These are phyloP conservation scores for Veloporphyrellus conicus DNA, from an alignment of 1,284 basidiomycete species.

Conservation along the genomic window DNA sequence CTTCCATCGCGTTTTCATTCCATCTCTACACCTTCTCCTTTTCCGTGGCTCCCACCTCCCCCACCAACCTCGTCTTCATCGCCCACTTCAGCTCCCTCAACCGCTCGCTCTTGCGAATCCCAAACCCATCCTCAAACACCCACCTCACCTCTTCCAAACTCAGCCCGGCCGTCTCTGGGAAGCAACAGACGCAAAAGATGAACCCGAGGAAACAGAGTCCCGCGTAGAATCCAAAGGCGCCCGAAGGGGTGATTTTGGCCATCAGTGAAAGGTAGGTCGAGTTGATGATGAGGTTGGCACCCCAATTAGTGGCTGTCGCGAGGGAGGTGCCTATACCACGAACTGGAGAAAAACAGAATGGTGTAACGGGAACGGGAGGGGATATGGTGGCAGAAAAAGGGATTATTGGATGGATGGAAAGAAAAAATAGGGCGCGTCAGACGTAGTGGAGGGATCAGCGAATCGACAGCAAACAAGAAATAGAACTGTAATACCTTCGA, in stretches of 20 bases:
- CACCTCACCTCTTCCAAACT: conserved; percentile 72
- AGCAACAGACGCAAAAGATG: conserved; percentile 65
- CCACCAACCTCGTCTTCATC: conserved; percentile 5
- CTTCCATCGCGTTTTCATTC: no score
- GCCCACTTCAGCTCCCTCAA: conserved; percentile 24
- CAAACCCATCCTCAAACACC: conserved; percentile 58
- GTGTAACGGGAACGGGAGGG: no score
- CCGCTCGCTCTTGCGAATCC: conserved; percentile 48
- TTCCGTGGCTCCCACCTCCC: background rate
- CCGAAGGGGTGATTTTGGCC: conserved; percentile 69
- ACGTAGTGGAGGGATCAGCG: no score
- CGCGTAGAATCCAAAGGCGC: conserved; percentile 79
- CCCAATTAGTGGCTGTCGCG: conserved; percentile 80
- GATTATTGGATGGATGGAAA: background rate
- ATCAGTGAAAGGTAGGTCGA: conserved; percentile 79
- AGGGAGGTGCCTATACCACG: conserved; percentile 78
- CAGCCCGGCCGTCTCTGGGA: conserved; percentile 75
- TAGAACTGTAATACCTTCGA: conserved; percentile 51
- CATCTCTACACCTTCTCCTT: no score
- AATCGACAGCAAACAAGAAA: background rate
- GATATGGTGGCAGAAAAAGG: no score
- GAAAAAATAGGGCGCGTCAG: no score
- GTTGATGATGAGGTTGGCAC: conserved; percentile 72
- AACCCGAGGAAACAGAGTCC: conserved; percentile 69
- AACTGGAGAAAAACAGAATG: conserved; percentile 38